phyloP scores from a whole-genome alignment of 164 flowering plant genomes.

The Umbilicus rupestris region DNA sequence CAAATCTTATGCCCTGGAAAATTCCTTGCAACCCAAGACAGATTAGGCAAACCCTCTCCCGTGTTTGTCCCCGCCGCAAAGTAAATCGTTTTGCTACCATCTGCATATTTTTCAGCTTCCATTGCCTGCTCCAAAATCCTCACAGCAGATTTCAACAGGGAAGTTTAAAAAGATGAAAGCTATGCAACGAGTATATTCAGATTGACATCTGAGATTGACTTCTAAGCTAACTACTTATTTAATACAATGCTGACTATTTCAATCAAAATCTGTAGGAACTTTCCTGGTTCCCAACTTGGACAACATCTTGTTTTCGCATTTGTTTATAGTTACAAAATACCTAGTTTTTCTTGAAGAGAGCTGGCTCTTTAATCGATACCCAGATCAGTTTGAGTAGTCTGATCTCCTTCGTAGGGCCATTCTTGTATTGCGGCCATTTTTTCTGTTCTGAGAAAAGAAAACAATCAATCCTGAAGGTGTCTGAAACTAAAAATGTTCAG shows the following conservation, averaged over 20 bases:
- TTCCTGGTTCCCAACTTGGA: background rate
- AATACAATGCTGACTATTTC: background rate
- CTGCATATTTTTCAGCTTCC: constrained; percentile 7
- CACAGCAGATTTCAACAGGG: background rate
- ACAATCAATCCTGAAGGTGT: no score
- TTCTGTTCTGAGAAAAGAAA: no score
- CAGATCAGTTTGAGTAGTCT: no score
- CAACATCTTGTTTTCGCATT: background rate
- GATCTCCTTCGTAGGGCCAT: no score
- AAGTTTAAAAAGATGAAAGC: background rate
- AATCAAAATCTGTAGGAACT: background rate
- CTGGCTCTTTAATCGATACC: no score
- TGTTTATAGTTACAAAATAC: background rate
- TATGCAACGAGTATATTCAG: background rate
- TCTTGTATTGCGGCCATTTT: no score
- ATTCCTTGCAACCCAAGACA: constrained; percentile 39
- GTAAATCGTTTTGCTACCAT: constrained; percentile 33
- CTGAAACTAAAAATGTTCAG: no score
- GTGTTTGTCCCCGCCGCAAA: constrained; percentile 49
- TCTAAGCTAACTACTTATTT: background rate
- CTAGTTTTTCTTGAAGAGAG: background rate
- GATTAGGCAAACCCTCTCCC: constrained; percentile 27
- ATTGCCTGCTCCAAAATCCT: background rate
- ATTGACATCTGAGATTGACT: background rate
- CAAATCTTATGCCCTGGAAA: constrained; percentile 37